Conservation (phyloP, 2,329 filamentous ascomycete genomes). For the Nothopassalora personata region DNA sequence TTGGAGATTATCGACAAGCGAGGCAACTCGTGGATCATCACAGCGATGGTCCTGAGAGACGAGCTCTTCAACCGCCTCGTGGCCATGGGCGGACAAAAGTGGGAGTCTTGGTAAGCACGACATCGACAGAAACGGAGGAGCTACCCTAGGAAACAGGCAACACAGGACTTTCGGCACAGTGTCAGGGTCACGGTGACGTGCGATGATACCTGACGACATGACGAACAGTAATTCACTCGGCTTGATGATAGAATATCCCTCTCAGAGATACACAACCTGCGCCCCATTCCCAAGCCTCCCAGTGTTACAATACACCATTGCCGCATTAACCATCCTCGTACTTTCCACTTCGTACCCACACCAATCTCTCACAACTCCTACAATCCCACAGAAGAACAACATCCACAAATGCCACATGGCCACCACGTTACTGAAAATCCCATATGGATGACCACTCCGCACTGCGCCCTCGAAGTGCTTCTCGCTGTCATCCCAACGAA, state of each 20-base stretch:
- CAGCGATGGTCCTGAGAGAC: conserved; percentile 65
- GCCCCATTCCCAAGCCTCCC: conserved; percentile 45
- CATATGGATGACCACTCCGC: conserved; percentile 31
- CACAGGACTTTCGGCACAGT: conserved; percentile 11
- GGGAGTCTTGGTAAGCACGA: conserved; percentile 63
- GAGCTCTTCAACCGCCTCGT: conserved; percentile 76
- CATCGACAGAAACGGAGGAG: conserved; percentile 2
- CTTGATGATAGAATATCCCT: not conserved
- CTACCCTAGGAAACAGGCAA: conserved; percentile 1
- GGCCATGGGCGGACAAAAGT: conserved; percentile 74
- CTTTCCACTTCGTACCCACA: conserved; percentile 27
- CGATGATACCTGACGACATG: not conserved
- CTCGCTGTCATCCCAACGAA: conserved; percentile 72
- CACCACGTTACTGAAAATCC: conserved; percentile 33
- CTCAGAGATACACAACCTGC: conserved; percentile 34
- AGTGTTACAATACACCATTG: conserved; percentile 47
- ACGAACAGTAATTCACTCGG: not conserved
- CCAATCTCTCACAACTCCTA: conserved; percentile 26
- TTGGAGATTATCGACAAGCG: conserved; percentile 59
- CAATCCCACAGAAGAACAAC: conserved; percentile 49
- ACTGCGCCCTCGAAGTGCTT: conserved; percentile 63
- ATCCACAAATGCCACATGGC: conserved; percentile 50
- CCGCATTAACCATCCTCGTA: conserved; percentile 58
- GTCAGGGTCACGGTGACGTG: not conserved
- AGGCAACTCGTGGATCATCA: conserved; percentile 57